Evolutionary conservation across 78 protist species (phyloP), one percentile per base, ranked within the genome.

Genomic region (Dictyostelium purpureum): DNA sequence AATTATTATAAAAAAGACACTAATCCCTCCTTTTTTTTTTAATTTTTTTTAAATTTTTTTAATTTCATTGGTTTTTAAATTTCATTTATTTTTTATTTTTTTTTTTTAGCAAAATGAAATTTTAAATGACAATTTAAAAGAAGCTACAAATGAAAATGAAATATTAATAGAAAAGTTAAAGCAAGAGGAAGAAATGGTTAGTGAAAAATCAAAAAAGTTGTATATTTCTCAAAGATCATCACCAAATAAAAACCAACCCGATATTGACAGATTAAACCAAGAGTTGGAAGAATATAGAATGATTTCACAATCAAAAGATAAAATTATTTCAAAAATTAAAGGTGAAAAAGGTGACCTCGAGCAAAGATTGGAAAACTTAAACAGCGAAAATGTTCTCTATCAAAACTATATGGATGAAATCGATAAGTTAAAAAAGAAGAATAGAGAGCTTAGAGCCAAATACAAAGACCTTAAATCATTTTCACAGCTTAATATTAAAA

Each of bases 61-160:
- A 31, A n/a, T 61, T 61, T 59, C 24, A n/a, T 59, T 24, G 16
- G 6, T 43, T 33, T 74, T 74, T 28, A 49, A 49, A 57, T 52
- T 77, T 26, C 31, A 40, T 4, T 57, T 56, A 40, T 19, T 19
- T 57, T 24, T 24, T 12, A 12, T 47, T 47, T 47, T 47, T 47
- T 47, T 47, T 47, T 47, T 47, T 47, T 26, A 85, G 91, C 91
- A 85, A 85, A 85, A 85, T 73, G 82, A 85, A 43, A 73, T 37
- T 47, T 56, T 85, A 57, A 54, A n/a, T 35, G 52, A 21, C 31
- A 85, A 70, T 43, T 31, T 85, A 40, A 85, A 73, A 73, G 91
- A 85, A 35, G 92, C 92, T 12, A 73, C 80, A 42, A 71, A 56
- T 26, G 59, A 33, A 26, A 85, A 85, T 73, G 92, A 85, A 45